Percentiles rank a stretch among this genome's conserved stretches.
phyloP scores from a whole-genome alignment of 306 rosid genomes.

The Neltuma alba region DNA sequence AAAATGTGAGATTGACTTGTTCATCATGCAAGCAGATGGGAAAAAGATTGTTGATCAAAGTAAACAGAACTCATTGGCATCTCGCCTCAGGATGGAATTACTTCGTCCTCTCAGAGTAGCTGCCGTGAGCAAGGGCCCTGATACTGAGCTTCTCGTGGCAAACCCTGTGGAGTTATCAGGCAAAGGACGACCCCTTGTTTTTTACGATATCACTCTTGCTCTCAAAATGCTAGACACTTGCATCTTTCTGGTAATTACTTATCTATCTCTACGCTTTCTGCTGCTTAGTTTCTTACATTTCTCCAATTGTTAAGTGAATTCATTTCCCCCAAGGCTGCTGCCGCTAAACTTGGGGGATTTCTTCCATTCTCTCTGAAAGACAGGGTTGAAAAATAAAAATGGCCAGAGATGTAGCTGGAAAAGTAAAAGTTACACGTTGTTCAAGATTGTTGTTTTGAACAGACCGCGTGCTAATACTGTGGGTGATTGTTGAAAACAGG shows the following conservation, averaged over 20 bases:
- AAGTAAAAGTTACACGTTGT: background rate
- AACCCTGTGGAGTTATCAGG: conserved; percentile 93
- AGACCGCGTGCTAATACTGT: conserved; percentile 5
- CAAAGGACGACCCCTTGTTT: conserved; percentile 94
- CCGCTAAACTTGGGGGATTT: background rate
- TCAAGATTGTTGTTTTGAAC: background rate
- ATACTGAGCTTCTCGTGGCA: conserved; percentile 83
- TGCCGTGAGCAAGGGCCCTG: conserved; percentile 82
- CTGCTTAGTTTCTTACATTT: background rate
- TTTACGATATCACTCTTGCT: conserved; percentile 85
- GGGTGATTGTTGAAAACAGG: conserved; percentile 52
- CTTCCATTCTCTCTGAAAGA: background rate
- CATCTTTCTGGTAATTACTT: conserved; percentile 74
- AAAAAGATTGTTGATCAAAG: conserved; percentile 81
- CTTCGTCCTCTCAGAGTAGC: conserved; percentile 88
- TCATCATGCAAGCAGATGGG: conserved; percentile 89
- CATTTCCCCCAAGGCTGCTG: background rate
- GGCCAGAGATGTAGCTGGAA: background rate
- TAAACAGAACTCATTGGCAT: conserved; percentile 72
- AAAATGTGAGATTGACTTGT: conserved; percentile 86
- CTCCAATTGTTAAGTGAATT: background rate
- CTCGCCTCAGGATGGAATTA: conserved; percentile 74
- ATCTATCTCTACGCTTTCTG: conserved; percentile 29
- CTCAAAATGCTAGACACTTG: conserved; percentile 71
- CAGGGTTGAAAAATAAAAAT: background rate